Evolutionary conservation across 768 basidiomycete genomes (phyloP), one percentile per base, ranked within the genome.

Genomic region (Podaxis sp.): DNA sequence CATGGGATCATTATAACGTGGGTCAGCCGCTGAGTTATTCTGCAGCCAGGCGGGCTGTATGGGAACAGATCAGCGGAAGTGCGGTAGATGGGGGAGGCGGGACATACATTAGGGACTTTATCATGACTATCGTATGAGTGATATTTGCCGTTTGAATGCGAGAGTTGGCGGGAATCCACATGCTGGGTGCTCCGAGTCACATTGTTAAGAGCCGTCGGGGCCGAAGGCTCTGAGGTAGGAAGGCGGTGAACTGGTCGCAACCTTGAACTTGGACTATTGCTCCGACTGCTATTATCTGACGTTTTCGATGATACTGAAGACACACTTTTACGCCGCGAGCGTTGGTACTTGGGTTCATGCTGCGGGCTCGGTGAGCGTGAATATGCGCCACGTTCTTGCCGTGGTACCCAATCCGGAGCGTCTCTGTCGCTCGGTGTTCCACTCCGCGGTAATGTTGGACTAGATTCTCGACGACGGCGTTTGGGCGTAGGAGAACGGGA

Each of bases 181-280:
- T 77, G 76, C 55, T 64, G 74, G 55, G 71, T 52, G 65, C 55
- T 40, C 69, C 71, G 57, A 68, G 69, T 50, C 32, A 65, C 65
- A 62, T 68, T 66, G 37, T 57, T 59, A 57, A 44, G 23, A 32
- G 16, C 27, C 63, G 61, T 75, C 56, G 72, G 68, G 60, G 71
- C 63, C 50, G 69, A 66, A 64, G 71, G 65, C 21, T 70, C 44
- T 66, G 47, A 74, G 11, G 79, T 73, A 18, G 90, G 89, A 21
- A 90, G 76, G 40, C 88, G 82, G 68, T 90, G 88, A 42, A 88
- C 78, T 10, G 86, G 73, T 59, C 79, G 82, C 38, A 81, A 75
- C 36, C 77, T 79, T 25, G 79, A 76, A 35, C 71, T 72, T 16
- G 83, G 86, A 66, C 87, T 89, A 61, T 68, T 72, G 66, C 84